phyloP scores from a whole-genome alignment of 352 stramenopile genomes.

The Pythium aristosporum region DNA sequence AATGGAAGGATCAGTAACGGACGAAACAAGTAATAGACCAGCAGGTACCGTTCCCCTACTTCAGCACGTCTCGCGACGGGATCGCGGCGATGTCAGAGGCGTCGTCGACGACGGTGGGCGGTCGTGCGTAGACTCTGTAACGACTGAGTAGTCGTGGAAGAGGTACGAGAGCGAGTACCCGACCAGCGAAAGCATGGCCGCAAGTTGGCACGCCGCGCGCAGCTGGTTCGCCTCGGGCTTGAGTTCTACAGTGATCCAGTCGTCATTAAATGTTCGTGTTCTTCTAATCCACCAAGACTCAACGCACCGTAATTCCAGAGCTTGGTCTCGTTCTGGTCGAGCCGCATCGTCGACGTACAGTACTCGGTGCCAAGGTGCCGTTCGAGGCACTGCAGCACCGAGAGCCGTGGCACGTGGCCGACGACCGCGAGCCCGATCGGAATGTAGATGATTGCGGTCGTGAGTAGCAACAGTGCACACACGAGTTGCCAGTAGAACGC shows the following conservation, averaged over 20 bases:
- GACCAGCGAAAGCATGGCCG: slow-evolving; percentile 49
- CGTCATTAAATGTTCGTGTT: background rate
- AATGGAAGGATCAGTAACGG: no score
- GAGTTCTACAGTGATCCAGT: slow-evolving; percentile 23
- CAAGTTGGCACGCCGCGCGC: slow-evolving; percentile 45
- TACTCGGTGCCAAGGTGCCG: slow-evolving; percentile 25
- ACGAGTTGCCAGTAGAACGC: slow-evolving; percentile 35
- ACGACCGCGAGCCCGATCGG: slow-evolving; percentile 30
- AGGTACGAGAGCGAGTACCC: slow-evolving; percentile 59
- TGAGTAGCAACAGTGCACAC: slow-evolving; percentile 25
- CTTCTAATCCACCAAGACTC: background rate
- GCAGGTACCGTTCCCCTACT: no score
- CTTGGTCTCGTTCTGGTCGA: slow-evolving; percentile 26
- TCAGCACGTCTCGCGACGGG: background rate
- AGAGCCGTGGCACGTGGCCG: slow-evolving; percentile 25
- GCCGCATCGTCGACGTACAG: slow-evolving; percentile 25
- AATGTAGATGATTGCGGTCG: slow-evolving; percentile 32
- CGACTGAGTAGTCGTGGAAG: slow-evolving; percentile 37
- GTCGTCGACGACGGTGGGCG: slow-evolving; percentile 8
- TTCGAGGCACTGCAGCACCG: slow-evolving; percentile 29
- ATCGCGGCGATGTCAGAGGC: slow-evolving; percentile 6
- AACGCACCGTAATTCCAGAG: slow-evolving; percentile 34
- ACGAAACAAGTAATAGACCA: no score
- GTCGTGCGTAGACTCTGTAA: background rate
- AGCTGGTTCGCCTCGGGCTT: slow-evolving; percentile 46